Evolutionary conservation across 1,284 basidiomycete species (phyloP).

Genomic region (Cryptococcus jaspeensis): DNA sequence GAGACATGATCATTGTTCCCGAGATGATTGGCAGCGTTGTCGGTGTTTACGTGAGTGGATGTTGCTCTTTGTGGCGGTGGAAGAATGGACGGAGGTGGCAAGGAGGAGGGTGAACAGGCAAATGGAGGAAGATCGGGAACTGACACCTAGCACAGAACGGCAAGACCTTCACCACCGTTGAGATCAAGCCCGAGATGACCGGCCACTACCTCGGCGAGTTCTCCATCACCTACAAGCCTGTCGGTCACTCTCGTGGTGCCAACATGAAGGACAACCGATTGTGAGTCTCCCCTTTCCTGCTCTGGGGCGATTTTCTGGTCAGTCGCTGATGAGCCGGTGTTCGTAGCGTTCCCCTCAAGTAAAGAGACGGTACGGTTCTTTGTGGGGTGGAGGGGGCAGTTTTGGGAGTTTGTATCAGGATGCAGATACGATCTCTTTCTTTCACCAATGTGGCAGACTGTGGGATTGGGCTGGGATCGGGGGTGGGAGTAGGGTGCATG

Average conservation of each 20-base stretch:
- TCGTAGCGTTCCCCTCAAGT: constrained; percentile 64
- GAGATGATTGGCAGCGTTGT: constrained; percentile 99
- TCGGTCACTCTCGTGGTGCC: constrained; percentile 99
- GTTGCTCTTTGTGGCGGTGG: not conserved
- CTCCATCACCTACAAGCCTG: constrained; percentile 91
- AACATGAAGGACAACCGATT: constrained; percentile 63
- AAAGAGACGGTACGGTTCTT: constrained; percentile 30
- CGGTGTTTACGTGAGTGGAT: constrained; percentile 72
- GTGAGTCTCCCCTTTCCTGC: constrained; percentile 22
- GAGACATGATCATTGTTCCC: constrained; percentile 99
- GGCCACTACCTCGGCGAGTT: constrained; percentile 98
- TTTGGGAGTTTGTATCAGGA: constrained; percentile 23
- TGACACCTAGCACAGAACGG: constrained; percentile 42
- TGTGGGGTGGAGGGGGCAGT: constrained; percentile 1
- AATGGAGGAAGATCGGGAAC: not conserved
- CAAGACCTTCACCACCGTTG: constrained; percentile 91
- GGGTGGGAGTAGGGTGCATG: too few relatives aligned
- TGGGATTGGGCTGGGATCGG: too few relatives aligned
- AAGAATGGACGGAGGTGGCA: not conserved
- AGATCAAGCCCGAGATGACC: constrained; percentile 99
- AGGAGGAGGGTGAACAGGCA: not conserved
- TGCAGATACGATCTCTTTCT: constrained; percentile 21
- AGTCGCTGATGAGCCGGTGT: constrained; percentile 40
- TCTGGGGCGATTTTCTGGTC: not conserved
- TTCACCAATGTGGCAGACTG: not conserved